Evolutionary conservation across 1,284 basidiomycete species (phyloP).

Genomic region (Rhodotorula sp.): DNA sequence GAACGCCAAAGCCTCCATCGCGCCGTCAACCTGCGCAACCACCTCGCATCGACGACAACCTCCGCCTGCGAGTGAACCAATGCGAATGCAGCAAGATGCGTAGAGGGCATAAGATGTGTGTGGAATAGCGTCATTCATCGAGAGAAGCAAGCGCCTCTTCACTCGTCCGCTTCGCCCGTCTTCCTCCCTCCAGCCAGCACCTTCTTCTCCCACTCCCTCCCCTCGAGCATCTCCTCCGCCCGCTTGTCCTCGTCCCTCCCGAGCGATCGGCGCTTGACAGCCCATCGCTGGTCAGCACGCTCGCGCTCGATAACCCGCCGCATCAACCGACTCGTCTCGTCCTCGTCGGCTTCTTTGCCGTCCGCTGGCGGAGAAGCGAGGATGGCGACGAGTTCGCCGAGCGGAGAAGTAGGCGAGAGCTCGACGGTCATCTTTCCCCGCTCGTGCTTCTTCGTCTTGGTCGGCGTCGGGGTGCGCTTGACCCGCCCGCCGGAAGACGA

Average conservation of each 20-base stretch:
- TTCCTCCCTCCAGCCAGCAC: background rate
- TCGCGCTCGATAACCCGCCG: slow-evolving; percentile 12
- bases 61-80: no score
- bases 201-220: slow-evolving; percentile 19
- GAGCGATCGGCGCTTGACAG: background rate
- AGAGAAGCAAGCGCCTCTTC: no score
- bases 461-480: background rate
- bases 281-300: slow-evolving; percentile 5
- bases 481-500: background rate
- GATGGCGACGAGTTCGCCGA: slow-evolving; percentile 5
- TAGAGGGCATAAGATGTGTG: no score
- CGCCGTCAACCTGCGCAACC: no score
- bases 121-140: no score
- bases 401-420: background rate
- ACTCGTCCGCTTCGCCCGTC: background rate
- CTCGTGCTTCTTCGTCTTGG: background rate
- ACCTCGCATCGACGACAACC: no score
- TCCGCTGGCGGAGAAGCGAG: background rate
- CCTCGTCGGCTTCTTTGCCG: slow-evolving; percentile 2
- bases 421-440: slow-evolving; percentile 10
- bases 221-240: slow-evolving; percentile 15
- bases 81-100: no score
- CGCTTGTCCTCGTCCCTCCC: slow-evolving; percentile 14
- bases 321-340: slow-evolving; percentile 1
- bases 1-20: no score